Conservation (phyloP, 1,284 basidiomycete species). For the Papiliotrema fonsecae region DNA sequence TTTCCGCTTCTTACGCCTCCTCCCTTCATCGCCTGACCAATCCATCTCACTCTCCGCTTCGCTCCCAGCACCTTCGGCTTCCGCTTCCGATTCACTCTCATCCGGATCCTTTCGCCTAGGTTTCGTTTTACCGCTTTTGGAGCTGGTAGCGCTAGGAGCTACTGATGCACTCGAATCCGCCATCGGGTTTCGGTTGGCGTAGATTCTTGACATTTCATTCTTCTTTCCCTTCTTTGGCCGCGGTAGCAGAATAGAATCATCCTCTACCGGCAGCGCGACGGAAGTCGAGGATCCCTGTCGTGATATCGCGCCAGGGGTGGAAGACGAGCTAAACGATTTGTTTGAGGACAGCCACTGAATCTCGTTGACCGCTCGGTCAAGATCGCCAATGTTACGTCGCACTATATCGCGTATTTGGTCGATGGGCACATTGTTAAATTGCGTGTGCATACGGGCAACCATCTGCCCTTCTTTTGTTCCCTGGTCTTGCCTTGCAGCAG, state of each 20-base stretch:
- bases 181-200: slow-evolving; percentile 37
- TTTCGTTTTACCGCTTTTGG: slow-evolving; percentile 1
- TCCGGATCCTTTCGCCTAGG: slow-evolving; percentile 55
- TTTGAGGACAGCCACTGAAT: too few relatives aligned
- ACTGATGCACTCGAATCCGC: slow-evolving; percentile 4
- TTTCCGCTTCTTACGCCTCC: slow-evolving; percentile 30
- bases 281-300: neutral
- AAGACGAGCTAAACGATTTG: neutral
- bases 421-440: slow-evolving; percentile 17
- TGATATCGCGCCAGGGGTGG: neutral
- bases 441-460: slow-evolving; percentile 10
- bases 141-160: neutral
- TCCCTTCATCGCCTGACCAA: slow-evolving; percentile 35
- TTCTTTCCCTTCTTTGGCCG: slow-evolving; percentile 16
- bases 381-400: neutral
- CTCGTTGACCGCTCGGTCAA: neutral
- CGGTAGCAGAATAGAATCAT: neutral
- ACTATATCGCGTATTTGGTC: neutral
- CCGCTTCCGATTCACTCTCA: slow-evolving; percentile 37
- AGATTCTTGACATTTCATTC: slow-evolving; percentile 47
- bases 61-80: slow-evolving; percentile 36
- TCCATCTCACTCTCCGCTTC: slow-evolving; percentile 42
- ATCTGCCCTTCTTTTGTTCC: slow-evolving; percentile 11
- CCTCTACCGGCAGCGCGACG: neutral
- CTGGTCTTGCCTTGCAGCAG: slow-evolving; percentile 14